Conservation (phyloP, 2,329 filamentous ascomycete species). For the Xylariaceae sp. region DNA sequence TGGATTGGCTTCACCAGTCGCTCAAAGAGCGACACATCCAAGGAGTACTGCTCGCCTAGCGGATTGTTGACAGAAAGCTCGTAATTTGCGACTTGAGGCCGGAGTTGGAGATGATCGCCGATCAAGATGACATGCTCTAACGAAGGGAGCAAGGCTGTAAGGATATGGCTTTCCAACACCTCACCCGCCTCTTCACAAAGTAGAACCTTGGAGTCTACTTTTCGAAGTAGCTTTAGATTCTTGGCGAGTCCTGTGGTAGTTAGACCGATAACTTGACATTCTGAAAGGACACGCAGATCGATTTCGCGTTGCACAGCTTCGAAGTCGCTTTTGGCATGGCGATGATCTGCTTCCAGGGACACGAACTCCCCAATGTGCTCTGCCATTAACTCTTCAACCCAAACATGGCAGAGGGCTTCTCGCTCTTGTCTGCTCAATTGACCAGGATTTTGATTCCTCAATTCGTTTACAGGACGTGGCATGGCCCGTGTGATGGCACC, state of each 20-base stretch:
- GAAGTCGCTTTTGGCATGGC: constrained; percentile 7
- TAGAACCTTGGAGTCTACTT: constrained; percentile 60
- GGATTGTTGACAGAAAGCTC: constrained; percentile 58
- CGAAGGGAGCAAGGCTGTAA: constrained; percentile 64
- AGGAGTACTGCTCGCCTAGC: constrained; percentile 54
- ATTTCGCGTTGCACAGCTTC: constrained; percentile 40
- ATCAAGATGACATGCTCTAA: constrained; percentile 68
- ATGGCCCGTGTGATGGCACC: background rate
- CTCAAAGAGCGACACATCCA: constrained; percentile 69
- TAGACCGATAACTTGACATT: constrained; percentile 59
- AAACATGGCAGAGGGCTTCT: constrained; percentile 3
- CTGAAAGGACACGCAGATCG: constrained; percentile 45
- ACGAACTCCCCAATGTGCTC: constrained; percentile 22
- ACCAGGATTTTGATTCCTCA: background rate
- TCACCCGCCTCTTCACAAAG: constrained; percentile 74
- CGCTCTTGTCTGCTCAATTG: constrained; percentile 11
- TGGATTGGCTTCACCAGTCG: constrained; percentile 50
- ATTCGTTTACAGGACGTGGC: background rate
- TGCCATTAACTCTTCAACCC: constrained; percentile 10
- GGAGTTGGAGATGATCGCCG: constrained; percentile 68
- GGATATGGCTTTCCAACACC: constrained; percentile 67
- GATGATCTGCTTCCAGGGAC: constrained; percentile 19
- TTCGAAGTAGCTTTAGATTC: constrained; percentile 56
- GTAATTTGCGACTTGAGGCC: constrained; percentile 63
- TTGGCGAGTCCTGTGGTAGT: constrained; percentile 66